phyloP scores from a whole-genome alignment of 129 eudicot species.

The Calendula officinalis region DNA sequence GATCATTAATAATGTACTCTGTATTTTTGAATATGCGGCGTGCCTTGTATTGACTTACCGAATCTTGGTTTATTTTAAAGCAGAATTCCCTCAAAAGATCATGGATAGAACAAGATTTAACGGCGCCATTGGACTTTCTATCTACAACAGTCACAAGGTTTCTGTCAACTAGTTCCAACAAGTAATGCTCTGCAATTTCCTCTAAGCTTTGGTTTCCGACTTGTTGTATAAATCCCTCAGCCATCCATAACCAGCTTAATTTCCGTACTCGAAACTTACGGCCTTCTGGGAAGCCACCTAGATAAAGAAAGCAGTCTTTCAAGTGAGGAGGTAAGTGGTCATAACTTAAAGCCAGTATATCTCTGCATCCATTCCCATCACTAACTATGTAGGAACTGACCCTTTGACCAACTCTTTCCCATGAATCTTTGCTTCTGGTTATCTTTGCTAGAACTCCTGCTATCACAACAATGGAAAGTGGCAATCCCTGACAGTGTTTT shows the following conservation, averaged over 20 bases:
- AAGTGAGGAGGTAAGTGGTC: constrained; percentile 20
- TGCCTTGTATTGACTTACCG: background rate
- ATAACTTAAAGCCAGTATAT: constrained; percentile 15
- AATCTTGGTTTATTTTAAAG: constrained; percentile 8
- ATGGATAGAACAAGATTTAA: constrained; percentile 15
- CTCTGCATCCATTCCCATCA: background rate
- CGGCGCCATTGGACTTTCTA: constrained; percentile 4
- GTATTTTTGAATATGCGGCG: background rate
- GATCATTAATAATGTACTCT: too few relatives aligned
- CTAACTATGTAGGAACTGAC: background rate
- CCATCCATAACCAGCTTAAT: constrained; percentile 36
- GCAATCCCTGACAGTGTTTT: constrained; percentile 31
- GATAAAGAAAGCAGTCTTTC: constrained; percentile 29
- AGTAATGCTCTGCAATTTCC: constrained; percentile 17
- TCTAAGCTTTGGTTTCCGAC: constrained; percentile 17
- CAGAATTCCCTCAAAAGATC: constrained; percentile 36
- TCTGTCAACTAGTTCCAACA: constrained; percentile 6
- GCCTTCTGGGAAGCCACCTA: constrained; percentile 22
- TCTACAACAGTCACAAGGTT: constrained; percentile 2
- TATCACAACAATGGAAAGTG: constrained; percentile 34
- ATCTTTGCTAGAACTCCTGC: constrained; percentile 34
- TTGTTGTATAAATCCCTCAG: constrained; percentile 28
- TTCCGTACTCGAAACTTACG: background rate
- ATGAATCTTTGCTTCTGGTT: background rate
- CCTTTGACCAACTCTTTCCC: background rate